A percentile compares a stretch with the other conserved stretches of the same genome.
Evolutionary conservation across 495 filamentous ascomycete species (phyloP).

Genomic region (Penicillium samsonianum): DNA sequence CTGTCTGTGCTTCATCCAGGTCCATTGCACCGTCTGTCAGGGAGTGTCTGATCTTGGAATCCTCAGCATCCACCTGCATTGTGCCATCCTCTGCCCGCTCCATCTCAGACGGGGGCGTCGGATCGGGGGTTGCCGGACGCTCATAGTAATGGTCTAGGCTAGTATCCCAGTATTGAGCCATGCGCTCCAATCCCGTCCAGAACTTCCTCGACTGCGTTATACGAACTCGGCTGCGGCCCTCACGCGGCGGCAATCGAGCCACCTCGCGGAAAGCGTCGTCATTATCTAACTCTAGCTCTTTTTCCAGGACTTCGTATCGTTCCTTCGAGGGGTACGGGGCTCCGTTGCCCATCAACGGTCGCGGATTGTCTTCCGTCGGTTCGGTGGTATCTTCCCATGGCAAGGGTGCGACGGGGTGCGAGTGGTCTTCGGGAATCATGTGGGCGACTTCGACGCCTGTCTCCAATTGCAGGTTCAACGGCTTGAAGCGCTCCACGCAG

Average conservation of each 20-base stretch:
- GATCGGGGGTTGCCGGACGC: constrained; percentile 35
- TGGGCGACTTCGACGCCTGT: constrained; percentile 42
- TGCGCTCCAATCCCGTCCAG: constrained; percentile 57
- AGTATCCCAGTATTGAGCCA: constrained; percentile 66
- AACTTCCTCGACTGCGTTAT: constrained; percentile 61
- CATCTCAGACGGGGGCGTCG: constrained; percentile 17
- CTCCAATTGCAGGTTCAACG: constrained; percentile 54
- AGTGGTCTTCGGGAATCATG: constrained; percentile 45
- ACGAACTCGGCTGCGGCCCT: constrained; percentile 45
- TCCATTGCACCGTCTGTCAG: constrained; percentile 34
- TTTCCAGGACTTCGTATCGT: constrained; percentile 48
- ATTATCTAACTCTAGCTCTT: constrained; percentile 57
- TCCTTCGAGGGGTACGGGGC: constrained; percentile 47
- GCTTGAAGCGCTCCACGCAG: constrained; percentile 47
- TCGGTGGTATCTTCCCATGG: constrained; percentile 45
- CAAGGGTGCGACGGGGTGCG: constrained; percentile 45
- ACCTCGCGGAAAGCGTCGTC: constrained; percentile 58
- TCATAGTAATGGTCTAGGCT: constrained; percentile 58
- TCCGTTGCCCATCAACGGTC: constrained; percentile 51
- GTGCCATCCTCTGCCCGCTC: constrained; percentile 25
- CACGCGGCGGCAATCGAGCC: constrained; percentile 40
- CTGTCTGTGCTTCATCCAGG: constrained; percentile 26
- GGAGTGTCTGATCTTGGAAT: not conserved
- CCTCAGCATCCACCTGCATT: constrained; percentile 5
- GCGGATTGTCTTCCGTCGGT: constrained; percentile 24